These are phyloP conservation scores for Backusella tuberculispora DNA, from an alignment of 192 early-diverging fungal genomes.

Conservation along the genomic window DNA sequence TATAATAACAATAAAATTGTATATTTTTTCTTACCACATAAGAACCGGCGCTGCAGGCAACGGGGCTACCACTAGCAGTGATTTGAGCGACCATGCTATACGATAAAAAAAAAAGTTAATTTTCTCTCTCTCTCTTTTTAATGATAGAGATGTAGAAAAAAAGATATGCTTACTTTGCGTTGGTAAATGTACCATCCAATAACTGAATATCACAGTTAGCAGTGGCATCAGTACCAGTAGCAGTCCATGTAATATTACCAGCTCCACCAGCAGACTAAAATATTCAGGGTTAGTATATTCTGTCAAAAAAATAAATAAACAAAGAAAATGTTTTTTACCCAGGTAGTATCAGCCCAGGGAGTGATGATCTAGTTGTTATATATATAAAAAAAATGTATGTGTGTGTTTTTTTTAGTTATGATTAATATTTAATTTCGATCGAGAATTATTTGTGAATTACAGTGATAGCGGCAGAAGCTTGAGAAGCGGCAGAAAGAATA, in stretches of 20 bases:
- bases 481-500: slow-evolving; percentile 19
- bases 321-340: slow-evolving; percentile 30
- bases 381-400: not conserved
- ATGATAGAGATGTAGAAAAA: not conserved
- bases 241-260: slow-evolving; percentile 38
- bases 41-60: slow-evolving; percentile 25
- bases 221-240: slow-evolving; percentile 20
- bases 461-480: slow-evolving; percentile 19
- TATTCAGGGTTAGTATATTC: not conserved
- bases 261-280: slow-evolving; percentile 32
- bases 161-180: slow-evolving; percentile 30
- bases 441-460: slow-evolving; percentile 31
- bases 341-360: slow-evolving; percentile 37
- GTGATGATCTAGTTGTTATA: slow-evolving; percentile 23
- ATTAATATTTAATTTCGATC: not conserved
- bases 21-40: slow-evolving; percentile 23
- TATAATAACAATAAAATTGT: not conserved
- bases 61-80: slow-evolving; percentile 22
- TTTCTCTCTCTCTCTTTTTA: not conserved
- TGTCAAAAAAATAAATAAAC: slow-evolving; percentile 20
- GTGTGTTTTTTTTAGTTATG: not conserved
- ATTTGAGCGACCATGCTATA: slow-evolving; percentile 37
- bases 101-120: not conserved
- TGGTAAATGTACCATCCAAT: slow-evolving; percentile 33
- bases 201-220: slow-evolving; percentile 38